These are phyloP conservation scores for Aspergillus heteromorphus DNA, from an alignment of 495 filamentous ascomycete genomes.

Conservation along the genomic window DNA sequence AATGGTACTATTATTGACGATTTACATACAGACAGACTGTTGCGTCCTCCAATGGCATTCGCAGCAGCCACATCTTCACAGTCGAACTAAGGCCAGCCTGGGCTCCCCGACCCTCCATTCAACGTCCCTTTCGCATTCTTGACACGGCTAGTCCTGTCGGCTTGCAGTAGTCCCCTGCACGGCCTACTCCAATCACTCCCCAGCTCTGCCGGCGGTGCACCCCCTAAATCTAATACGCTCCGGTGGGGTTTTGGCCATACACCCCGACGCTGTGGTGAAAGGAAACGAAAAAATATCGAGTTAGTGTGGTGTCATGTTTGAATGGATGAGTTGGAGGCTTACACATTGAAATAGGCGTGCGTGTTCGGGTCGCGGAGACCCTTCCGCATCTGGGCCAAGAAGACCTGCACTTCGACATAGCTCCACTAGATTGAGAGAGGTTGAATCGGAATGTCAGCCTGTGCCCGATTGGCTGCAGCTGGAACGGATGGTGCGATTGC, in stretches of 20 bases:
- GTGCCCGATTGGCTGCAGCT: neutral
- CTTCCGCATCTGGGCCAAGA: slow-evolving; percentile 19
- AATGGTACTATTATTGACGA: too few species aligned
- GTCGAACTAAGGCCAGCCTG: neutral
- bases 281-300: neutral
- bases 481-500: neutral
- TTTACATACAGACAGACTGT: too few species aligned
- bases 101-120: neutral
- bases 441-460: slow-evolving; percentile 6
- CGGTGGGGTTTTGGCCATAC: slow-evolving; percentile 14
- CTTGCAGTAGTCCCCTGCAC: neutral
- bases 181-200: neutral
- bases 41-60: neutral
- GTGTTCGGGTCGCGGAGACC: slow-evolving; percentile 15
- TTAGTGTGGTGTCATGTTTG: neutral
- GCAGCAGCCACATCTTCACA: neutral
- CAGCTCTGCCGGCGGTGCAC: neutral
- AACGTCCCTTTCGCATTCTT: neutral
- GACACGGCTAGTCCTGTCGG: neutral
- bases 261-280: slow-evolving; percentile 11
- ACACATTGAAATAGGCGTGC: slow-evolving; percentile 21
- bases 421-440: slow-evolving; percentile 15
- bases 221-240: neutral
- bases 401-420: slow-evolving; percentile 21
- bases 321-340: slow-evolving; percentile 1